phyloP scores from a whole-genome alignment of 768 basidiomycete species.

The Lactarius akahatsu region DNA sequence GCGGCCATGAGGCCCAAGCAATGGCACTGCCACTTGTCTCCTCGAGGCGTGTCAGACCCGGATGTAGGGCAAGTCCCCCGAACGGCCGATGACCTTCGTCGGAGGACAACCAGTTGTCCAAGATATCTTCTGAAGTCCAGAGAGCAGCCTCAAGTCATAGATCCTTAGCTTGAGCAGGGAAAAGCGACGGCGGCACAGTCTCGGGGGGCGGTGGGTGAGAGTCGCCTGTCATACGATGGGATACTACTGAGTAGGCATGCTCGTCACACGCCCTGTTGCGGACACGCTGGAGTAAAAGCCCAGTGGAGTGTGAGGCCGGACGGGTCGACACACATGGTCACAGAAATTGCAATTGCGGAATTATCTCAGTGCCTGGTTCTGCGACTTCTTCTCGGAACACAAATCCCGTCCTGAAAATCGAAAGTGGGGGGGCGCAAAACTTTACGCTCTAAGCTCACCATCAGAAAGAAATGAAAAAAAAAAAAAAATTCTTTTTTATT shows the following conservation, averaged over 20 bases:
- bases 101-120: background rate
- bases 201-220: background rate
- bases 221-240: background rate
- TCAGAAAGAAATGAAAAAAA: background rate
- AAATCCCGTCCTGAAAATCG: background rate
- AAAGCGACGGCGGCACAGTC: background rate
- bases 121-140: background rate
- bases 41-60: background rate
- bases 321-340: background rate
- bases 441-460: background rate
- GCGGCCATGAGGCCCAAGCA: background rate
- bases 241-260: background rate
- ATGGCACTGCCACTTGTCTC: background rate
- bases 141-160: background rate
- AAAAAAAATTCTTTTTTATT: no score
- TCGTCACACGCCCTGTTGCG: conserved; percentile 3
- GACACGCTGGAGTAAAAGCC: conserved; percentile 8
- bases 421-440: background rate
- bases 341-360: background rate
- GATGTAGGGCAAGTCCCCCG: background rate
- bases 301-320: background rate
- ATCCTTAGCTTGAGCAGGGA: background rate
- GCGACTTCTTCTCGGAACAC: conserved; percentile 1
- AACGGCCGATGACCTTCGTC: background rate
- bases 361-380: conserved; percentile 4